These are phyloP conservation scores for Candida chauliodis DNA, from an alignment of 805 yeast genomes.

Conservation along the genomic window DNA sequence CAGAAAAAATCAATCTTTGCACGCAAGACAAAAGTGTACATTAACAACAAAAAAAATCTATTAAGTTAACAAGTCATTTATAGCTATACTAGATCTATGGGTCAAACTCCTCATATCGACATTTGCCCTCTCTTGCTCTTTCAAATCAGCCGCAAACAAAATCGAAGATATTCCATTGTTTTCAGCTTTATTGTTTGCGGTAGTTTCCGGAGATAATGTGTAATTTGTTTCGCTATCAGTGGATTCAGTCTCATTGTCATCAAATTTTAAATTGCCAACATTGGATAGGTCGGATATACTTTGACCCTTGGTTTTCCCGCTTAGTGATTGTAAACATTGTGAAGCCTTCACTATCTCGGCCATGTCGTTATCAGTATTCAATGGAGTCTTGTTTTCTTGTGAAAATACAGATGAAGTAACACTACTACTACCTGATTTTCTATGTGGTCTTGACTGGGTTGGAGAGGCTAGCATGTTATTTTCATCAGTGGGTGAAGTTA, in stretches of 20 bases:
- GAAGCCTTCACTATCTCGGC: slow-evolving; percentile 35
- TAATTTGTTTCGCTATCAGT: slow-evolving; percentile 7
- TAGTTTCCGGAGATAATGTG: slow-evolving; percentile 3
- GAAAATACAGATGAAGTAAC: slow-evolving; percentile 8
- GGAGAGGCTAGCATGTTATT: slow-evolving; percentile 4
- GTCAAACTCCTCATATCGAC: not conserved
- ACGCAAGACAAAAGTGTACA: too few relatives aligned
- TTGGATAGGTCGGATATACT: not conserved
- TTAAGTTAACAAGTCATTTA: slow-evolving; percentile 26
- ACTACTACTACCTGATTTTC: slow-evolving; percentile 2
- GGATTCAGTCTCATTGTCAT: slow-evolving; percentile 6
- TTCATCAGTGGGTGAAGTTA: not conserved
- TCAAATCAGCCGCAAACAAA: slow-evolving; percentile 25
- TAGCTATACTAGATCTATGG: slow-evolving; percentile 21
- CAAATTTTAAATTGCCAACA: not conserved
- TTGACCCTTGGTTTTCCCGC: not conserved
- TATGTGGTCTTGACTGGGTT: slow-evolving; percentile 1
- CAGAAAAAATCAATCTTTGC: too few relatives aligned
- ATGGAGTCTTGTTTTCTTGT: not conserved
- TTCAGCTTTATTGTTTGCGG: not conserved
- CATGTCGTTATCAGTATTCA: not conserved
- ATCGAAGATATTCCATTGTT: slow-evolving; percentile 27
- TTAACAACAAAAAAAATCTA: too few relatives aligned
- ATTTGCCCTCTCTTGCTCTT: not conserved
- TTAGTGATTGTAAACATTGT: slow-evolving; percentile 29